Evolutionary conservation across 192 early-diverging fungal species (phyloP), one percentile per base, ranked within the genome.

Genomic region (Physocladia obscura): DNA sequence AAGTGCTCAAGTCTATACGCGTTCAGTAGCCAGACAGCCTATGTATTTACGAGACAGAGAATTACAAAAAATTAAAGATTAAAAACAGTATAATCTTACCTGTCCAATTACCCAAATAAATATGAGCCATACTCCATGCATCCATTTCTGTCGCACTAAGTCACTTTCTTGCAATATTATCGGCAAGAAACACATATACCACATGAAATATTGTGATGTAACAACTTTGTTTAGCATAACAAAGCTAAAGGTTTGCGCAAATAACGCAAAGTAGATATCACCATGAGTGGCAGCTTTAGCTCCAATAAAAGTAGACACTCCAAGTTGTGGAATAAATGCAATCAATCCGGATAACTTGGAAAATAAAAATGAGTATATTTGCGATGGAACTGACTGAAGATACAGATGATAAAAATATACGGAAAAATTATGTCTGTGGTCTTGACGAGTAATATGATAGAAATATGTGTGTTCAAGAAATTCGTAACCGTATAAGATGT

Each of bases 161-260:
- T 69, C 64, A 35, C 78, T 88, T 34, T 73, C 84, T 15, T 91
- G 94, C 64, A 96, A 80, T 17, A 96, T 81, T 6, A 98, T 68
- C 24, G 97, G 97, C 29, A 98, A 76, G 21, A 96, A 81, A 77
- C 92, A 93, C 17, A 97, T 85, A 73, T 98, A 98, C 97, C 97
- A 99, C 94, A 99, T 96, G 75, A 99, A 99, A 70, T 99, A 98
- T 90, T 95, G 93, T 24, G 94, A 90, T 0, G 97, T 99, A 75
- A 90, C 92, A 54, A 98, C 97, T 81, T 98, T 98, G 82, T 99
- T 97, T 71, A 90, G 90, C 26, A 90, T 88, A 4, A 99, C 95
- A 85, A 99, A 99, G 0, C 88, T 87, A 84, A 95, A 96, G 0
- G 96, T 99, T 64, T 99, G 97, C 32, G 90, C 74, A 79, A 97